Percentiles rank a stretch among this genome's conserved stretches.
Conservation (phyloP, 2,329 filamentous ascomycete genomes). For the Fusarium lateritium region DNA sequence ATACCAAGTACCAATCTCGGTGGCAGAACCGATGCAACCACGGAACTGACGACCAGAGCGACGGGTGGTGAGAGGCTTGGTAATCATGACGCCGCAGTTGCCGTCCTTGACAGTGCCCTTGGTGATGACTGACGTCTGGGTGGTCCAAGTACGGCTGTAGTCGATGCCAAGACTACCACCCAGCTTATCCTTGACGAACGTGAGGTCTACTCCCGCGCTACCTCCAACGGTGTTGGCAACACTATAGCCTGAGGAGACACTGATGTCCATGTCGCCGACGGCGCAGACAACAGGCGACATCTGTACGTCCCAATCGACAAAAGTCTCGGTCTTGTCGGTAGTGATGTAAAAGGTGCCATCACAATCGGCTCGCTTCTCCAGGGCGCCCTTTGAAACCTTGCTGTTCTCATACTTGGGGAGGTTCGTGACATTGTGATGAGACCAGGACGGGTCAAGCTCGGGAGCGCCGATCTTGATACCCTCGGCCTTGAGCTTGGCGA, state of each 20-base stretch:
- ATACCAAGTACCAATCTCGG: conserved; percentile 18
- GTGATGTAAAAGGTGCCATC: neutral
- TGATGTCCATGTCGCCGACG: conserved; percentile 14
- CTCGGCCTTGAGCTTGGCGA: too few species aligned
- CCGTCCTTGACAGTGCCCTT: conserved; percentile 8
- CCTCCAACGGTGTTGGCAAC: conserved; percentile 15
- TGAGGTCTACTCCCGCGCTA: conserved; percentile 1
- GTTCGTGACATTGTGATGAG: too few species aligned
- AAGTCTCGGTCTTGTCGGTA: conserved; percentile 10
- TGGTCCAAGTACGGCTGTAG: conserved; percentile 31
- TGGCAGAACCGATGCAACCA: conserved; percentile 20
- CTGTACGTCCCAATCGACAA: conserved; percentile 39
- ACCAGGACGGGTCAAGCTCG: too few species aligned
- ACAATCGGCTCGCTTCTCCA: conserved; percentile 5
- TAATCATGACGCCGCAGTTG: conserved; percentile 17
- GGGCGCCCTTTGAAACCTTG: neutral
- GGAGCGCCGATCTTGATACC: too few species aligned
- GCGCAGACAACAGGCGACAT: conserved; percentile 37
- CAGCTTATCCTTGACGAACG: neutral
- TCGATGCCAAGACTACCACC: conserved; percentile 8
- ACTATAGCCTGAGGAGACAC: neutral
- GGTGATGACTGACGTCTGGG: conserved; percentile 12
- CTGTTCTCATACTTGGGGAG: too few species aligned
- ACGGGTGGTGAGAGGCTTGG: conserved; percentile 20
- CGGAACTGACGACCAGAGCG: conserved; percentile 8